Evolutionary conservation across 1,284 basidiomycete genomes (phyloP), one percentile per base, ranked within the genome.

Genomic region (Cryptococcus sp.): DNA sequence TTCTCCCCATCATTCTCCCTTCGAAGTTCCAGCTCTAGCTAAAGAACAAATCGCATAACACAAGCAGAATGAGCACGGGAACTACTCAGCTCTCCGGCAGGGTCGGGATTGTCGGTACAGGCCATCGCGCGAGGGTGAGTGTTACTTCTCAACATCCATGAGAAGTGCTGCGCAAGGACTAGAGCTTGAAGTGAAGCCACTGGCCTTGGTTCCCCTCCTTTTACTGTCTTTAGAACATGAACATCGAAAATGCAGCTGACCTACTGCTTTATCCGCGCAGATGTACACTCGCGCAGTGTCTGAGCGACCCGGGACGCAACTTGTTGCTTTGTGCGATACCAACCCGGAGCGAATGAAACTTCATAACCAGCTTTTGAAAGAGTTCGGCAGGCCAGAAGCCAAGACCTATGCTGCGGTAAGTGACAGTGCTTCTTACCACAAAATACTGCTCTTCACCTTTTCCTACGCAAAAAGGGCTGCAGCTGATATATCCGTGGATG

Each of bases 321-420:
- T 84, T 40, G 82, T 84, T 5, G 82, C 81, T 11, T 69, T 84
- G 54, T 83, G 82, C 65, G 82, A 84, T 64, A 78, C 81, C 47
- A 84, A 84, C 64, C 59, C 74, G 5, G 78, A 81, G 37, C 77
- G 83, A 13, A 82, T 82, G 46, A 74, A 74, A 49, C 80, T 80
- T 62, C 83, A 83, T 70, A 82, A 83, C 62, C 68, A 75, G 15
- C 70, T 83, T 17, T 70, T 83, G 26, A 62, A 65, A 16, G 77
- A 78, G 20, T 74, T 81, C 5, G 72, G 81, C 10, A 74, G 78
- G 38, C 70, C 77, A 0, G 58, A 59, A 46, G 70, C 72, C 1
- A 62, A 51, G 41, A 61, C 61, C 38, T 73, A 72, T 50, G 46
- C 55, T 11, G 66, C 62, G 15, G 66, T 73, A 43, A 59, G 66